Evolutionary conservation across 441 rosid species (phyloP).

Genomic region (Cnidoscolus chayamansa): DNA sequence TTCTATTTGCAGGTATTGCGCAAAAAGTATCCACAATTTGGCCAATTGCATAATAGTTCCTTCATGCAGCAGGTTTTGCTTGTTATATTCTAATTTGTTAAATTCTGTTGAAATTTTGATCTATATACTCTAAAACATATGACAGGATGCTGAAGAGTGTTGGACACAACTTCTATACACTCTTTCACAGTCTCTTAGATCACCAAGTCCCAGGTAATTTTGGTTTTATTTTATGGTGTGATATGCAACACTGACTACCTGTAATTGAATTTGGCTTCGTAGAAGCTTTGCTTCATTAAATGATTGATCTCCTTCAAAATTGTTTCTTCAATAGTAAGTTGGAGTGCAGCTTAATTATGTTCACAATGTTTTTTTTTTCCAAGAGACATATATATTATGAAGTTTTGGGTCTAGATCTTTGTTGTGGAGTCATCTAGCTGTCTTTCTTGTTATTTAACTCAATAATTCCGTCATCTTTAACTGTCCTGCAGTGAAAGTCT

Average conservation of each 20-base stretch:
- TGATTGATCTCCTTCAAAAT: neutral
- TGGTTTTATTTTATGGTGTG: constrained; percentile 14
- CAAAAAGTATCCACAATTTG: constrained; percentile 89
- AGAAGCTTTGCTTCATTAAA: neutral
- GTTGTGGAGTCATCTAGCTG: neutral
- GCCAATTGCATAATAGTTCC: constrained; percentile 85
- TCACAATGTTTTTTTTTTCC: neutral
- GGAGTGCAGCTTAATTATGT: neutral
- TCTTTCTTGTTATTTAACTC: neutral
- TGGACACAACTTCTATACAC: constrained; percentile 91
- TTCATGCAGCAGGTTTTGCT: constrained; percentile 93
- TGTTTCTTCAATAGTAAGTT: neutral
- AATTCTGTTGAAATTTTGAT: constrained; percentile 20
- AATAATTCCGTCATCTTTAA: constrained; percentile 7
- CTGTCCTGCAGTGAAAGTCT: constrained; percentile 47
- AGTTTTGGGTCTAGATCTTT: constrained; percentile 14
- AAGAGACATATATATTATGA: neutral
- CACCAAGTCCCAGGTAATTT: constrained; percentile 52
- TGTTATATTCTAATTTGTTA: constrained; percentile 5
- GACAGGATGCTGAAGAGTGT: constrained; percentile 95
- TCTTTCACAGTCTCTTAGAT: constrained; percentile 72
- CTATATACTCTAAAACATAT: constrained; percentile 20
- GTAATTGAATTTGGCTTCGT: constrained; percentile 4
- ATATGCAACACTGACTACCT: neutral
- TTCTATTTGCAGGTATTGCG: constrained; percentile 59